phyloP scores from a whole-genome alignment of 2,329 filamentous ascomycete species.

The Penicillium psychrosexuale region DNA sequence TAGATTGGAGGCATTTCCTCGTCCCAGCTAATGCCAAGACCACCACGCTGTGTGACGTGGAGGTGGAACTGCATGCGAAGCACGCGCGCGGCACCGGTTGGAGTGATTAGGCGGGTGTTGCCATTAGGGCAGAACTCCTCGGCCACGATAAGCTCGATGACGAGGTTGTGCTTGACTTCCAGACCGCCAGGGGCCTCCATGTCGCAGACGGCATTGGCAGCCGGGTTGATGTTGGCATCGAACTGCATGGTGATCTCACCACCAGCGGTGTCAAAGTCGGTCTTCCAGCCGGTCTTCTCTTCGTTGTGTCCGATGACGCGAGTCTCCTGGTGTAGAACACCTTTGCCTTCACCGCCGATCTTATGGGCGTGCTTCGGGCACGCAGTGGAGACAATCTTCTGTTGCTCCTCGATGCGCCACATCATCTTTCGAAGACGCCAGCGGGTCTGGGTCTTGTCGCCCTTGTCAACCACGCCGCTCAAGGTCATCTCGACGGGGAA shows the following conservation, averaged over 20 bases:
- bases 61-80: constrained; percentile 88
- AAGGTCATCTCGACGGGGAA: constrained; percentile 78
- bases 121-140: constrained; percentile 76
- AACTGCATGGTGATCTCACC: constrained; percentile 83
- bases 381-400: constrained; percentile 73
- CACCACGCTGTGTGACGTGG: constrained; percentile 75
- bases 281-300: constrained; percentile 87
- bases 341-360: constrained; percentile 64
- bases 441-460: constrained; percentile 66
- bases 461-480: constrained; percentile 77
- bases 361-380: constrained; percentile 72
- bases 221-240: constrained; percentile 59
- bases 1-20: constrained; percentile 94
- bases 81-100: constrained; percentile 86
- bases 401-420: constrained; percentile 88
- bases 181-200: constrained; percentile 70
- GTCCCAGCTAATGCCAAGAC: constrained; percentile 92
- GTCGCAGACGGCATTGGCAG: constrained; percentile 70
- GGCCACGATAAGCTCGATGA: constrained; percentile 90
- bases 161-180: constrained; percentile 76
- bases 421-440: constrained; percentile 90
- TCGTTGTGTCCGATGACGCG: constrained; percentile 77
- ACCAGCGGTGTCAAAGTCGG: constrained; percentile 63
- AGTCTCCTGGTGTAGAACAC: constrained; percentile 68
- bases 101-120: constrained; percentile 70